A percentile compares a stretch with the other conserved stretches of the same genome.
Conservation (phyloP, 768 basidiomycete species). For the Trametes cingulata region DNA sequence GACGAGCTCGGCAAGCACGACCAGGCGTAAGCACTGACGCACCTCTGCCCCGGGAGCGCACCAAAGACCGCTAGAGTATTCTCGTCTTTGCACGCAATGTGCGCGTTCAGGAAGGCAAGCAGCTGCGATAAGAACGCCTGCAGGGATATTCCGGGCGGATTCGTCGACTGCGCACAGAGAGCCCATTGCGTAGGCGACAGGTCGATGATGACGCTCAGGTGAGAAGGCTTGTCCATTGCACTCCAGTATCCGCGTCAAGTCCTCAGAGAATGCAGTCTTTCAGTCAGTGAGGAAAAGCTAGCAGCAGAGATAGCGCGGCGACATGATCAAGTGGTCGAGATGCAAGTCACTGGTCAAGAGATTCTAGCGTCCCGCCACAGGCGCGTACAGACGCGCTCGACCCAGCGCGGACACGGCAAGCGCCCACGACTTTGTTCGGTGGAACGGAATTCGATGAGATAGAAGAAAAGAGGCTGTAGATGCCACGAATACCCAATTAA, state of each 20-base stretch:
- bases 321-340: not conserved
- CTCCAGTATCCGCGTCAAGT: not conserved
- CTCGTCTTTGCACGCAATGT: slow-evolving; percentile 88
- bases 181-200: slow-evolving; percentile 88
- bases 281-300: not conserved
- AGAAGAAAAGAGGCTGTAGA: too few species aligned
- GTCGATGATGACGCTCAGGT: slow-evolving; percentile 85
- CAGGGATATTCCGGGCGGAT: slow-evolving; percentile 56
- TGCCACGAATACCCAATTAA: too few species aligned
- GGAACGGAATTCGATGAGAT: too few species aligned
- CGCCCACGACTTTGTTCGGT: not conserved
- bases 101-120: slow-evolving; percentile 89
- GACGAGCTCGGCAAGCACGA: not conserved
- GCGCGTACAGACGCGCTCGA: not conserved
- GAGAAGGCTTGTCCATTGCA: slow-evolving; percentile 52
- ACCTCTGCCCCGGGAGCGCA: slow-evolving; percentile 86
- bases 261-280: too few species aligned
- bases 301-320: not conserved
- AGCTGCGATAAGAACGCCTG: slow-evolving; percentile 79
- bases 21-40: not conserved
- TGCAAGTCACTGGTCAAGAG: not conserved
- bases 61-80: slow-evolving; percentile 93
- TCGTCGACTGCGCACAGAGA: slow-evolving; percentile 47
- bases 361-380: slow-evolving; percentile 5
- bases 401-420: not conserved